Evolutionary conservation across 306 rosid genomes (phyloP).

Genomic region (Canavalia ensiformis): DNA sequence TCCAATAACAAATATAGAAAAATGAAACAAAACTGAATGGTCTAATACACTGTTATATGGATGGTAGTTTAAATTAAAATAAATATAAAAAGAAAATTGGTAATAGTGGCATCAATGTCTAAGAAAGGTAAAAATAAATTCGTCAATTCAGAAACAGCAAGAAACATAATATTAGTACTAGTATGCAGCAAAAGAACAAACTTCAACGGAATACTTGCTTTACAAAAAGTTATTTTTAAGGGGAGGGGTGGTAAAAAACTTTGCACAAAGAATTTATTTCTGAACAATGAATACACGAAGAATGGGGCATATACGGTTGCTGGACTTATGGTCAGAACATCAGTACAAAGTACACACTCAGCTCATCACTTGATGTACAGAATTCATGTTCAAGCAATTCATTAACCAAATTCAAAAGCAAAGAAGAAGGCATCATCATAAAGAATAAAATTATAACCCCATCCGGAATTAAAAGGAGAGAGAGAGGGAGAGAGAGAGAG

Average conservation of each 20-base stretch:
- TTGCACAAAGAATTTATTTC: constrained; percentile 25
- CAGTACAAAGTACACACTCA: not conserved
- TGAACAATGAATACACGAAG: constrained; percentile 20
- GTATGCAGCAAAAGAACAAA: not conserved
- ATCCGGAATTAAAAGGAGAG: not conserved
- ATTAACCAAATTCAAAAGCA: constrained; percentile 40
- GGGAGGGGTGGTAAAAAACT: not conserved
- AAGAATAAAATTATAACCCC: constrained; percentile 10
- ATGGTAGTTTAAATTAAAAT: not conserved
- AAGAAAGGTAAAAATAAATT: constrained; percentile 2
- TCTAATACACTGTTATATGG: not conserved
- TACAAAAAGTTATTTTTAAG: not conserved
- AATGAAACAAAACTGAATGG: constrained; percentile 28
- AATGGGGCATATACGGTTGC: constrained; percentile 26
- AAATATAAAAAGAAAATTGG: not conserved
- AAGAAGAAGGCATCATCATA: constrained; percentile 1
- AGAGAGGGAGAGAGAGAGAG: not conserved
- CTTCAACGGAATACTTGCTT: constrained; percentile 4
- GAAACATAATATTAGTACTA: not conserved
- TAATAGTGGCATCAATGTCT: not conserved
- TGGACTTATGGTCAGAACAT: not conserved
- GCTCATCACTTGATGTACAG: not conserved
- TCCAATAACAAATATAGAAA: constrained; percentile 30
- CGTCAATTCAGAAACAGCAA: not conserved
- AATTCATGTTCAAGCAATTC: not conserved